Evolutionary conservation across 495 filamentous ascomycete species (phyloP).

Genomic region (Xylaria curta): DNA sequence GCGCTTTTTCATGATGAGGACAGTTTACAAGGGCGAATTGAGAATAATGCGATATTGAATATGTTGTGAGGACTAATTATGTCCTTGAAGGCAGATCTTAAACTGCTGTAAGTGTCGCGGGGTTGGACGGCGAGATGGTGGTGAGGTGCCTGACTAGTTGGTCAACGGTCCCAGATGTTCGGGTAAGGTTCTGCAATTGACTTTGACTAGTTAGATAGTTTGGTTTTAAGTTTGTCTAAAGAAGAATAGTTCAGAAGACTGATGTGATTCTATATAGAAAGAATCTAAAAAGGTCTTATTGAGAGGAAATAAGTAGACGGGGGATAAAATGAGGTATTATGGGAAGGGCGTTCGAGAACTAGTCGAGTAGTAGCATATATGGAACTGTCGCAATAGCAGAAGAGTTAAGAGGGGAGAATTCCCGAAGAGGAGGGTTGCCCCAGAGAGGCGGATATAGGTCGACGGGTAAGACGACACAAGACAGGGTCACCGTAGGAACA

Average conservation of each 20-base stretch:
- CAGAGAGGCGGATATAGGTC: constrained; percentile 12
- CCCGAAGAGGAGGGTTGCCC: constrained; percentile 13
- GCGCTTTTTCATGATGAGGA: constrained; percentile 24
- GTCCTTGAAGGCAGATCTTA: not conserved
- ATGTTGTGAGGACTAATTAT: constrained; percentile 1
- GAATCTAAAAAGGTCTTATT: constrained; percentile 7
- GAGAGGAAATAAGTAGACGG: not conserved
- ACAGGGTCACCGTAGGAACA: constrained; percentile 31
- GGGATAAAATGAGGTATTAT: not conserved
- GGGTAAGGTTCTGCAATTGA: constrained; percentile 17
- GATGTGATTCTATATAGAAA: not conserved
- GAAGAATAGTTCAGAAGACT: not conserved
- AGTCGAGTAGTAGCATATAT: not conserved
- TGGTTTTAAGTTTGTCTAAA: constrained; percentile 9
- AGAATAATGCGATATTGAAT: not conserved
- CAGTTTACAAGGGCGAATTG: not conserved
- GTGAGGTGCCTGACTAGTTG: constrained; percentile 1
- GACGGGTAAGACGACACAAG: constrained; percentile 21
- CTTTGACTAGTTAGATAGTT: constrained; percentile 6
- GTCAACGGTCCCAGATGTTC: not conserved
- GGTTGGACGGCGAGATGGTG: not conserved
- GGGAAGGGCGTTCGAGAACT: not conserved
- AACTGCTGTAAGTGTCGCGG: constrained; percentile 4
- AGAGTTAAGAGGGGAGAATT: constrained; percentile 15
- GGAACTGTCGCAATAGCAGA: constrained; percentile 10